Base-by-base conservation (phyloP, 257 asterid species). In the Agastache rugosa region DNA sequence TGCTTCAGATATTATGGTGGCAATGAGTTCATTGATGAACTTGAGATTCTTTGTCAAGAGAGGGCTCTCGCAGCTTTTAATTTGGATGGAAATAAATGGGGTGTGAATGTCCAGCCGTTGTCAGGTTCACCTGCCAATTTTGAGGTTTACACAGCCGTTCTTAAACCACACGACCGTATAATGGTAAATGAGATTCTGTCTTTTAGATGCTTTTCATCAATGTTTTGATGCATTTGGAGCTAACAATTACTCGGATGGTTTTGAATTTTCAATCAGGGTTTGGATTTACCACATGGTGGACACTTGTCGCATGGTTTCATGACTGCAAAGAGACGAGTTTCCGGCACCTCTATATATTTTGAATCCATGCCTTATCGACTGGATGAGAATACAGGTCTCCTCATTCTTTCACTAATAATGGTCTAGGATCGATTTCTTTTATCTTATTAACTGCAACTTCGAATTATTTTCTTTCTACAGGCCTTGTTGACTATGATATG, bases 71-170 rank as follows among this genome's bases (percentile, higher is more conserved):
- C 86, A 27, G 98, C 99, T 53, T 94, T 94, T 87, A 79, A 86
- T 71, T 75, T 94, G 85, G 98, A 94, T 78, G 85, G 77, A 61
- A 78, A 70, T 25, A 78, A 86, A 62, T 94, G 99, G 98, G 98
- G 98, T 29, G 98, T 94, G 15, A 94, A 92, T 74, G 99, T 94
- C 59, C 98, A 92, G 77, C 95, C 99, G 62, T 73, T 92, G 53
- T 94, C 99, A 37, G 99, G 98, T 75, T 92, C 99, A 61, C 98
- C 99, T 50, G 99, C 99, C 58, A 94, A 94, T 86, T 94, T 94
- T 69, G 97, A 82, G 74, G 99, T 90, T 45, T 92, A 94, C 84
- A 92, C 99, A 1, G 99, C 98, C 15, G 51, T 92, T 82, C 96
- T 94, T 44, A 90, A 63, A 22, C 98, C 98, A 22, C 97, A 90